These are phyloP conservation scores for Candida vaughaniae DNA, from an alignment of 805 yeast genomes.

Conservation along the genomic window DNA sequence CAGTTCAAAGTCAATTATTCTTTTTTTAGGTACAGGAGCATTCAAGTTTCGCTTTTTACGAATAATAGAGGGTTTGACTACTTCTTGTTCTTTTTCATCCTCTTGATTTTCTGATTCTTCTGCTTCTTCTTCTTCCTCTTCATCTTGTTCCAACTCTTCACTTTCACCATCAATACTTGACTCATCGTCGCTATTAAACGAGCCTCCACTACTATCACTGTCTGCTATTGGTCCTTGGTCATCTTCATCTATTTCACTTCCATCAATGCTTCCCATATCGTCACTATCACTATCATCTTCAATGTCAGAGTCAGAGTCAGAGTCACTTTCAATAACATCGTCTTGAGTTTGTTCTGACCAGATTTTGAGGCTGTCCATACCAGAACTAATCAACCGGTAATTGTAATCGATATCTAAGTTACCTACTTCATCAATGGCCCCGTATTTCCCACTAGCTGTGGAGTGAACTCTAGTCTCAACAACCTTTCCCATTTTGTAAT, in stretches of 20 bases:
- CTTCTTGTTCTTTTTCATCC: neutral
- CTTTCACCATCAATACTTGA: slow-evolving; percentile 5
- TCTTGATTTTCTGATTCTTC: neutral
- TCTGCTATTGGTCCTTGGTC: slow-evolving; percentile 1
- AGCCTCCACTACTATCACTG: slow-evolving; percentile 13
- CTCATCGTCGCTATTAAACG: neutral
- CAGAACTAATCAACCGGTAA: slow-evolving; percentile 76
- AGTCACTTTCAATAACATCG: slow-evolving; percentile 12
- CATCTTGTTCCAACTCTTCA: neutral
- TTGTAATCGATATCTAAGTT: slow-evolving; percentile 76
- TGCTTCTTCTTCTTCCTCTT: slow-evolving; percentile 1
- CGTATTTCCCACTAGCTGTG: slow-evolving; percentile 30
- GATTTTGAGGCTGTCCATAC: slow-evolving; percentile 76
- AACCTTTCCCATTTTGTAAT: slow-evolving; percentile 62
- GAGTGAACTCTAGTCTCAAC: slow-evolving; percentile 69
- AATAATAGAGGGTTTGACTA: slow-evolving; percentile 6
- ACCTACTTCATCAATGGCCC: slow-evolving; percentile 67
- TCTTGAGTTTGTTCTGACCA: slow-evolving; percentile 53
- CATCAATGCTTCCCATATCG: slow-evolving; percentile 25
- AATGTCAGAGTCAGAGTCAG: slow-evolving; percentile 24
- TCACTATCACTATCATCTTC: slow-evolving; percentile 24
- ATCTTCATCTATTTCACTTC: slow-evolving; percentile 14
- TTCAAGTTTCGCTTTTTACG: slow-evolving; percentile 14
- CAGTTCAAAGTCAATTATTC: slow-evolving; percentile 2
- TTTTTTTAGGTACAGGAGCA: slow-evolving; percentile 4